Conservation (phyloP, 768 basidiomycete species). For the Russula foetens region DNA sequence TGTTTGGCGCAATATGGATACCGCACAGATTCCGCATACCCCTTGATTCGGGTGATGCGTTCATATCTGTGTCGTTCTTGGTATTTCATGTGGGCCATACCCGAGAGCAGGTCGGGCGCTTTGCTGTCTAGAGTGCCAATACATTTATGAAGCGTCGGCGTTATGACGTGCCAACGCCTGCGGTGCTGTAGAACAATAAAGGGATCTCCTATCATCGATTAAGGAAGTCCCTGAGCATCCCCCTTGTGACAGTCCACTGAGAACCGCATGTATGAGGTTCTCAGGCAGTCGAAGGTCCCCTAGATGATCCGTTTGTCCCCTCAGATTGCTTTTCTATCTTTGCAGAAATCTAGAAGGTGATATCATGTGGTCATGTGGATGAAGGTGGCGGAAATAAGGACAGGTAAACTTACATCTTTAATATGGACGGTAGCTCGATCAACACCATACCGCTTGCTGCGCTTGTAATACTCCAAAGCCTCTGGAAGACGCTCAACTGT, state of each 20-base stretch:
- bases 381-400: conserved; percentile 1
- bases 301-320: conserved; percentile 27
- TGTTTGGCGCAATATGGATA: conserved; percentile 5
- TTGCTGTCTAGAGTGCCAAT: conserved; percentile 12
- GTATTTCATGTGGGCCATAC: conserved; percentile 13
- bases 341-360: conserved; percentile 54
- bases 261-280: conserved; percentile 1
- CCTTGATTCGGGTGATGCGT: conserved; percentile 2
- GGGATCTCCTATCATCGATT: conserved; percentile 7
- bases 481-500: conserved; percentile 74
- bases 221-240: conserved; percentile 5
- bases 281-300: conserved; percentile 4
- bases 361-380: conserved; percentile 16
- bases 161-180: conserved; percentile 13
- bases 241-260: not conserved
- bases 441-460: conserved; percentile 67
- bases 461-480: conserved; percentile 74
- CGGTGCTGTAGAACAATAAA: conserved; percentile 18
- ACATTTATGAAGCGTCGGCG: conserved; percentile 12
- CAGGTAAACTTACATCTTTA: conserved; percentile 51
- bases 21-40: conserved; percentile 11
- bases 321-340: conserved; percentile 60
- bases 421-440: conserved; percentile 79
- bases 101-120: conserved; percentile 12
- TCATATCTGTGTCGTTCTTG: conserved; percentile 7